Conservation (phyloP, 1,284 basidiomycete genomes). For the Boletus smithii region DNA sequence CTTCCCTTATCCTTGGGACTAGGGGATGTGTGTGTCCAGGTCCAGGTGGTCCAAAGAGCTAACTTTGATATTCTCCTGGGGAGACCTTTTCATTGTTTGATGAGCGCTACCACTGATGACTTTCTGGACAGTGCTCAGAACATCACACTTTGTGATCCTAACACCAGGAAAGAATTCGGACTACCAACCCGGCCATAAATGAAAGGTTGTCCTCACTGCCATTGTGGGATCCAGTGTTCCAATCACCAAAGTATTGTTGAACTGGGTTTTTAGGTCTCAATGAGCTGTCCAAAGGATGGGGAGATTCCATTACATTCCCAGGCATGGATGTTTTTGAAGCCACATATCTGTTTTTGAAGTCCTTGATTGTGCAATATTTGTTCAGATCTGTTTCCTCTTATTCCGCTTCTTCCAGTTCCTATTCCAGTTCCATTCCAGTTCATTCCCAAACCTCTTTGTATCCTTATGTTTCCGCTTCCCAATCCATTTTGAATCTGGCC, state of each 20-base stretch:
- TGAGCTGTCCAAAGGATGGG: too few relatives aligned
- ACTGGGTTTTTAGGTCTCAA: too few relatives aligned
- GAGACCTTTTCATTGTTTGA: slow-evolving; percentile 1
- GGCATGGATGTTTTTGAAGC: too few relatives aligned
- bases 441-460: too few relatives aligned
- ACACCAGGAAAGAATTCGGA: background rate
- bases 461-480: too few relatives aligned
- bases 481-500: background rate
- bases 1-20: background rate
- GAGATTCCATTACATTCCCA: too few relatives aligned
- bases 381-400: too few relatives aligned
- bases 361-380: too few relatives aligned
- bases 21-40: background rate
- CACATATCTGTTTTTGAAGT: too few relatives aligned
- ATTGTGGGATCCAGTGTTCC: fast-evolving
- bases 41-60: background rate
- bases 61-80: slow-evolving; percentile 9
- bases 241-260: too few relatives aligned
- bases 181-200: background rate
- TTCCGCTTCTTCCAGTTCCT: too few relatives aligned
- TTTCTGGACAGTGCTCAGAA: background rate
- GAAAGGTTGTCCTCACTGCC: background rate
- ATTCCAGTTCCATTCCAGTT: too few relatives aligned
- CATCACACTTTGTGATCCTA: background rate
- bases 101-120: background rate